phyloP scores from a whole-genome alignment of 1,139 yeast species.

The Zygosaccharomyces sapae region DNA sequence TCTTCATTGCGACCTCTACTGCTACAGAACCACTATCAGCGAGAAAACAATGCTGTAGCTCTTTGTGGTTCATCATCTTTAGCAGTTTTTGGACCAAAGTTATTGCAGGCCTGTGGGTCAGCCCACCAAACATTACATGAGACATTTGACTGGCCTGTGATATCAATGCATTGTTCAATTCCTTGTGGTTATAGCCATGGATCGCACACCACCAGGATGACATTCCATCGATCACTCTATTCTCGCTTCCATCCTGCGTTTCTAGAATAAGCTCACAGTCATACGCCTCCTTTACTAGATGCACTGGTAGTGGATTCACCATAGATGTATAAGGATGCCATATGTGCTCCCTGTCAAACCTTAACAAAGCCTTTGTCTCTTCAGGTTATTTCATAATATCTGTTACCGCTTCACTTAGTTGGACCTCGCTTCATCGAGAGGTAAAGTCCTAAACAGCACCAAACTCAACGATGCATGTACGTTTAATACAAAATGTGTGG shows the following conservation, averaged over 20 bases:
- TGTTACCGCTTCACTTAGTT: background rate
- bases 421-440: too few relatives aligned
- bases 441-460: too few relatives aligned
- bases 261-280: constrained; percentile 29
- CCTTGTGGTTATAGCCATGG: constrained; percentile 36
- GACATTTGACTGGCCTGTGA: constrained; percentile 30
- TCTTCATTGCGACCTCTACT: constrained; percentile 51
- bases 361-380: constrained; percentile 14
- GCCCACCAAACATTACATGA: constrained; percentile 38
- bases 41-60: constrained; percentile 32
- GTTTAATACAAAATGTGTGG: too few relatives aligned
- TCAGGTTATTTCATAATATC: constrained; percentile 7
- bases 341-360: constrained; percentile 32
- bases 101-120: constrained; percentile 37
- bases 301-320: constrained; percentile 31
- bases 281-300: constrained; percentile 31
- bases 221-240: constrained; percentile 35
- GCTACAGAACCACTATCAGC: constrained; percentile 54
- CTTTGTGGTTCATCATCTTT: constrained; percentile 25
- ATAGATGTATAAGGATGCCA: constrained; percentile 39
- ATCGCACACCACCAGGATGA: constrained; percentile 40
- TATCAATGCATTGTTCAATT: constrained; percentile 31
- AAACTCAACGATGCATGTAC: too few relatives aligned
- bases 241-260: constrained; percentile 2
- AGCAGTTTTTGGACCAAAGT: constrained; percentile 25